Percentiles rank a stretch among this genome's conserved stretches.
Evolutionary conservation across 2,329 filamentous ascomycete genomes (phyloP).

Genomic region (Mycocentrospora acerina): DNA sequence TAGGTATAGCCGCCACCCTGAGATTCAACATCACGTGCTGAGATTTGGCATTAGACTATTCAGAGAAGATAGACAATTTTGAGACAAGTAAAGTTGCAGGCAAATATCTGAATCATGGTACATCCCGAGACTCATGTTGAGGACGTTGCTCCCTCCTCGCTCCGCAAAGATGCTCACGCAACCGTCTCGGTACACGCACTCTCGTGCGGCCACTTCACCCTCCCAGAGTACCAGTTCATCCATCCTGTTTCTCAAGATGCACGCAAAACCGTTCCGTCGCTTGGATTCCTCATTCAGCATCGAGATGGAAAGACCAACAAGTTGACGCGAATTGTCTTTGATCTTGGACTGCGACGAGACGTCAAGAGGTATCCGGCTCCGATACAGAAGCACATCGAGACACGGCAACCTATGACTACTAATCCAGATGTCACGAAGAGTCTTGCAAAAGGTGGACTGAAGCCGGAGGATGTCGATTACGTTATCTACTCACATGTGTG

Average conservation of each 20-base stretch:
- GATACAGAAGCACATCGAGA: slow-evolving; percentile 50
- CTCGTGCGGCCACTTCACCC: slow-evolving; percentile 45
- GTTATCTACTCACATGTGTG: slow-evolving; percentile 47
- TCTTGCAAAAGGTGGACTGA: slow-evolving; percentile 40
- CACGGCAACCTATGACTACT: slow-evolving; percentile 47
- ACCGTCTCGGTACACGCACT: slow-evolving; percentile 44
- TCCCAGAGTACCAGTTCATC: slow-evolving; percentile 53
- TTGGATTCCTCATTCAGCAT: slow-evolving; percentile 58
- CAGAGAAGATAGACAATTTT: too few species aligned
- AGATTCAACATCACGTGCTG: too few species aligned
- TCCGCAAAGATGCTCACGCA: neutral
- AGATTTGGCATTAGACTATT: too few species aligned
- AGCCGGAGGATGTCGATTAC: slow-evolving; percentile 43
- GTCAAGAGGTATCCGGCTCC: slow-evolving; percentile 47
- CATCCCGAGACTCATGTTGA: too few species aligned
- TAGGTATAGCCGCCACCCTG: too few species aligned
- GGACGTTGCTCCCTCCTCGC: too few species aligned
- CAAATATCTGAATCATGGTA: too few species aligned
- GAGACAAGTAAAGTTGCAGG: too few species aligned
- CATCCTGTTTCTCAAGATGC: slow-evolving; percentile 47
- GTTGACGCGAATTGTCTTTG: slow-evolving; percentile 52
- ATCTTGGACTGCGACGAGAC: slow-evolving; percentile 55
- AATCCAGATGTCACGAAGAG: slow-evolving; percentile 44
- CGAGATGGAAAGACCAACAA: slow-evolving; percentile 38
- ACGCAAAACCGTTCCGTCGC: slow-evolving; percentile 54